Conservation (phyloP, 2,329 filamentous ascomycete genomes). For the Calonectria ilicicola region DNA sequence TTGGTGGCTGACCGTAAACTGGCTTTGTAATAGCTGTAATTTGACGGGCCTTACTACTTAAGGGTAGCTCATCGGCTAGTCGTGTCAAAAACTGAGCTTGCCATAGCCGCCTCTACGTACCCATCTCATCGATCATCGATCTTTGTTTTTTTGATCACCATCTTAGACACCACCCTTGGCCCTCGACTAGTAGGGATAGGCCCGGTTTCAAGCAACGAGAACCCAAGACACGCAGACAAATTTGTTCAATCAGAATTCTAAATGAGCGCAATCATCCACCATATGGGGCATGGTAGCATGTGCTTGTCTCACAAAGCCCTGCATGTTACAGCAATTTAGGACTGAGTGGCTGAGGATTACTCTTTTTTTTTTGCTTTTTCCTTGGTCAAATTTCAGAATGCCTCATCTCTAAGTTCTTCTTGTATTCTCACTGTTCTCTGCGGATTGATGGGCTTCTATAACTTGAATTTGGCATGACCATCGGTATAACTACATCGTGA, state of each 20-base stretch:
- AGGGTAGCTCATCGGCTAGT: background rate
- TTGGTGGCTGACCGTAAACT: background rate
- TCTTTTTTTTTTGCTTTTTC: no score
- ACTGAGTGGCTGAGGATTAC: background rate
- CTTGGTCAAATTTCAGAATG: no score
- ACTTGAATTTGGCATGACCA: background rate
- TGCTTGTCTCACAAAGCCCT: slow-evolving; percentile 13
- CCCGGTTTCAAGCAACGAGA: slow-evolving; percentile 7
- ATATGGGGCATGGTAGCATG: background rate
- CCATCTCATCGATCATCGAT: slow-evolving; percentile 11
- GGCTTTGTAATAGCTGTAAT: background rate
- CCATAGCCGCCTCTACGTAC: background rate
- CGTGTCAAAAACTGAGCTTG: background rate
- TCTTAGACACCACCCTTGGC: slow-evolving; percentile 1
- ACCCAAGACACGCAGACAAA: background rate
- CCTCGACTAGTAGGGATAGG: slow-evolving; percentile 1
- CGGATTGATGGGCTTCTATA: background rate
- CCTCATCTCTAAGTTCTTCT: no score
- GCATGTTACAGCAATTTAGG: background rate
- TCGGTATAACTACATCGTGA: background rate
- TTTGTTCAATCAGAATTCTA: background rate
- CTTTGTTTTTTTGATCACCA: background rate
- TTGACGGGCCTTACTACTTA: background rate
- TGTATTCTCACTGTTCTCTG: background rate
- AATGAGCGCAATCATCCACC: background rate